Conservation (phyloP, 164 flowering plant species). For the Vitis rupestris region DNA sequence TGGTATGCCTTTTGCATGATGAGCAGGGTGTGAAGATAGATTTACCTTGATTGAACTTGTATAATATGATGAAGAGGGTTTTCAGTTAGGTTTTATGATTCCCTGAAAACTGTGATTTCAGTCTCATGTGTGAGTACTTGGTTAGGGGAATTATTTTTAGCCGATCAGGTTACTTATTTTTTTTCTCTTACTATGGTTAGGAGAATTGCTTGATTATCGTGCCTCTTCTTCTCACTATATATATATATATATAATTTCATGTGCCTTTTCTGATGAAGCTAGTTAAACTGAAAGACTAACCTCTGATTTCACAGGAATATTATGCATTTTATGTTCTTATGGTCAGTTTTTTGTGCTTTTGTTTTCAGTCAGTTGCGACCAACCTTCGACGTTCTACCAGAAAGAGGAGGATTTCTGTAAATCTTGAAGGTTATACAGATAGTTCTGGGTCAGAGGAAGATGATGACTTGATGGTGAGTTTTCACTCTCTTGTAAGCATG, state of each 20-base stretch:
- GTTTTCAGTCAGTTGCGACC: constrained; percentile 54
- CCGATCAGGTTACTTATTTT: too few relatives aligned
- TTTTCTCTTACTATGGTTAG: too few relatives aligned
- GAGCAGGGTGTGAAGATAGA: too few relatives aligned
- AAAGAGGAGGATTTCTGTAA: constrained; percentile 70
- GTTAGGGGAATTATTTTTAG: too few relatives aligned
- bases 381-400: constrained; percentile 93
- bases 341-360: not conserved
- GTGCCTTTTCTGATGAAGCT: constrained; percentile 1
- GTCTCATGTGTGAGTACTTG: too few relatives aligned
- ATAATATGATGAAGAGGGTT: too few relatives aligned
- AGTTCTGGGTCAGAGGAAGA: constrained; percentile 78
- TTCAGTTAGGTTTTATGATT: not conserved
- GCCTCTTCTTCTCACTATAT: too few relatives aligned
- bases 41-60: too few relatives aligned
- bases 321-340: not conserved
- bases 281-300: not conserved
- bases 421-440: constrained; percentile 68
- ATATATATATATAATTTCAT: not conserved
- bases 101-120: too few relatives aligned
- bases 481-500: constrained; percentile 20
- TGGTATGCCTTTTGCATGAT: too few relatives aligned
- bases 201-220: too few relatives aligned
- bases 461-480: constrained; percentile 81
- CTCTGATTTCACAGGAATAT: constrained; percentile 1